A percentile compares a stretch with the other conserved stretches of the same genome.
phyloP scores from a whole-genome alignment of 2,329 filamentous ascomycete species.

The Blastomyces silverae region DNA sequence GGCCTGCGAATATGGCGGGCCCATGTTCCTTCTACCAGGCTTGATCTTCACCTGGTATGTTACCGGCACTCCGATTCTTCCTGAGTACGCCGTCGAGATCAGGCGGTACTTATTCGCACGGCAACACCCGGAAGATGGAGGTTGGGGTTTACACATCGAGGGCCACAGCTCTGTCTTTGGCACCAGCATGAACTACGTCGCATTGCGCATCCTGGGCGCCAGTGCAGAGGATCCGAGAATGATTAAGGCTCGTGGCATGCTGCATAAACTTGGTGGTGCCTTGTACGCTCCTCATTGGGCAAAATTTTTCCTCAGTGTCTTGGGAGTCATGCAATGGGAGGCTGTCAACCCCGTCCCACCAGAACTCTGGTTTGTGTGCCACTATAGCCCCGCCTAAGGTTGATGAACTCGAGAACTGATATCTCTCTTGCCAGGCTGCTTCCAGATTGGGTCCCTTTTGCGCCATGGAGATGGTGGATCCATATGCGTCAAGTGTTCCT shows the following conservation, averaged over 20 bases:
- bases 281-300: slow-evolving; percentile 83
- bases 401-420: slow-evolving; percentile 14
- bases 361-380: slow-evolving; percentile 64
- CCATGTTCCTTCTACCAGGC: slow-evolving; percentile 89
- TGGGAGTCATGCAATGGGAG: slow-evolving; percentile 82
- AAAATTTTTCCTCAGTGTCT: slow-evolving; percentile 88
- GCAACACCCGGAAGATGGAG: slow-evolving; percentile 80
- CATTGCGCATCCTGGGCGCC: slow-evolving; percentile 72
- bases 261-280: slow-evolving; percentile 82
- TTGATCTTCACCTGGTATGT: slow-evolving; percentile 80
- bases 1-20: slow-evolving; percentile 96
- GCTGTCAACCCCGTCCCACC: slow-evolving; percentile 91
- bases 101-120: slow-evolving; percentile 85
- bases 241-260: slow-evolving; percentile 71
- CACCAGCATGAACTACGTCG: slow-evolving; percentile 78
- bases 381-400: neutral
- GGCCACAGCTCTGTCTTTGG: slow-evolving; percentile 89
- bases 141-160: slow-evolving; percentile 95
- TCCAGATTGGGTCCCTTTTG: slow-evolving; percentile 82
- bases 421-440: slow-evolving; percentile 49
- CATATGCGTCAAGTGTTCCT: slow-evolving; percentile 96
- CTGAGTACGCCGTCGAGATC: slow-evolving; percentile 75
- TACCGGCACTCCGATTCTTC: slow-evolving; percentile 78
- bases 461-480: slow-evolving; percentile 96
- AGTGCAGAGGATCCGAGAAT: slow-evolving; percentile 76